Percentiles rank a stretch among this genome's conserved stretches.
Conservation (phyloP, 371 early-diverging fungal species). For the Nematocida major region DNA sequence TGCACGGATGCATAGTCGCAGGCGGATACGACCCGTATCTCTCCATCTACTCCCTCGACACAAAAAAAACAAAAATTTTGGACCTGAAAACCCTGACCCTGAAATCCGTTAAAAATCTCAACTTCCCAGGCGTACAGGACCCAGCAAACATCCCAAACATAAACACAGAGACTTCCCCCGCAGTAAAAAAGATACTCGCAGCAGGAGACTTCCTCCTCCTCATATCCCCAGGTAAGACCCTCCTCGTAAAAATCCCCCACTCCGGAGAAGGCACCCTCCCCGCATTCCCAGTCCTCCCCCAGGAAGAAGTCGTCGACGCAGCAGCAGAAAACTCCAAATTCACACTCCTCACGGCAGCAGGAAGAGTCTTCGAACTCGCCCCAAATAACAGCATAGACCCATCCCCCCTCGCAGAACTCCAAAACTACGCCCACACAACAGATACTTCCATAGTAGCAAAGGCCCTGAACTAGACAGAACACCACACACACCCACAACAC, state of each 20-base stretch:
- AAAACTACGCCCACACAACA: background rate
- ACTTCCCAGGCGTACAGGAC: constrained; percentile 16
- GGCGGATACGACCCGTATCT: constrained; percentile 44
- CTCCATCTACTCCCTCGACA: constrained; percentile 14
- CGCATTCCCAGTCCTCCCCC: background rate
- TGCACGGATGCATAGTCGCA: constrained; percentile 9
- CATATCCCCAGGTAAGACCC: background rate
- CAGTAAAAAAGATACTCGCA: constrained; percentile 23
- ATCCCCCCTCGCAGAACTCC: background rate
- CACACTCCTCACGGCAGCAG: background rate
- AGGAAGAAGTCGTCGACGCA: background rate
- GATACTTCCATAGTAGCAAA: constrained; percentile 2
- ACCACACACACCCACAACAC: no score
- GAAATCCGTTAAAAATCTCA: background rate
- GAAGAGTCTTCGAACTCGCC: background rate
- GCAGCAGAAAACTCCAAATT: background rate
- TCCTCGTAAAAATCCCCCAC: background rate
- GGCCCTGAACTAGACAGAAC: background rate
- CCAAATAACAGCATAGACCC: background rate
- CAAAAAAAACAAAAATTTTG: background rate
- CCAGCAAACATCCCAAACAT: constrained; percentile 19
- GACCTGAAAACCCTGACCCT: background rate
- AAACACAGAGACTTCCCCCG: background rate
- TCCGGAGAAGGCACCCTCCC: background rate
- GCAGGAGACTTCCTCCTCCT: background rate